Evolutionary conservation across 176 grass and related monocot genomes (phyloP).

Genomic region (Zea mays): Zm-B73-REFERENCE-NAM-5.0 NC_050096.1:38488001-38488500

Average conservation of each 20-base stretch:
- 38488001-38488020: conserved; percentile 90
- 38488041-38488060: conserved; percentile 99
- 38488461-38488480: no score
- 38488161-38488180: conserved; percentile 8
- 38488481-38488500: not conserved
- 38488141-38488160: conserved; percentile 94
- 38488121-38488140: conserved; percentile 85
- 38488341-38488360: not conserved
- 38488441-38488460: no score
- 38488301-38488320: not conserved
- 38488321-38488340: not conserved
- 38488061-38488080: conserved; percentile 96
- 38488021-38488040: conserved; percentile 99
- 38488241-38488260: not conserved
- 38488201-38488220: conserved; percentile 28
- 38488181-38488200: conserved; percentile 19
- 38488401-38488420: no score
- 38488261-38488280: not conserved
- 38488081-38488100: conserved; percentile 97
- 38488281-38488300: not conserved
- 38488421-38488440: no score
- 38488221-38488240: conserved; percentile 31
- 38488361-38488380: no score
- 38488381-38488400: no score
- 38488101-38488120: conserved; percentile 98